These are phyloP conservation scores for Fusarium globosum DNA, from an alignment of 2,329 filamentous ascomycete species.

Conservation along the genomic window DNA sequence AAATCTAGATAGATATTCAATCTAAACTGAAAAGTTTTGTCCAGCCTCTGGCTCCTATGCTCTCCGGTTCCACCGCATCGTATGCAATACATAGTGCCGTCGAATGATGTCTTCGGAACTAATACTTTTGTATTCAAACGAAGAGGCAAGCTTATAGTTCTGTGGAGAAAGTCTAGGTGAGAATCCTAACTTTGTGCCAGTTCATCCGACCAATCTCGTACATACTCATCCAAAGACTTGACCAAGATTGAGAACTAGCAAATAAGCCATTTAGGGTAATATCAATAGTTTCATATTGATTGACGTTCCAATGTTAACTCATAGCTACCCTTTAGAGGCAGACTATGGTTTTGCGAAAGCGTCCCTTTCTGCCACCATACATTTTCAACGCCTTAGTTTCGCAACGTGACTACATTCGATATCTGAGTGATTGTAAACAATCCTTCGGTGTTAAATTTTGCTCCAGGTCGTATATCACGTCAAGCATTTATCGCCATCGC, in stretches of 20 bases:
- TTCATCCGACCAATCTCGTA: background rate
- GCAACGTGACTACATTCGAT: too few species aligned
- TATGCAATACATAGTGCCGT: rapidly evolving
- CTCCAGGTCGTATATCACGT: too few species aligned
- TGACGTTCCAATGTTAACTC: too few species aligned
- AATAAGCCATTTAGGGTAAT: background rate
- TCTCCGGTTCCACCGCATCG: rapidly evolving
- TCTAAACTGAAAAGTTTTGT: background rate
- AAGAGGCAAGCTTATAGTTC: background rate
- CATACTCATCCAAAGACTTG: background rate
- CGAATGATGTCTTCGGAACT: too few species aligned
- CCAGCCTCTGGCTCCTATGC: rapidly evolving
- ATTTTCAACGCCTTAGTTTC: rapidly evolving
- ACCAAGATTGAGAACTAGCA: rapidly evolving
- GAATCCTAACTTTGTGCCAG: background rate
- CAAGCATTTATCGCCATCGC: background rate
- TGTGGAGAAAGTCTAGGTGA: rapidly evolving
- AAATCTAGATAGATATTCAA: background rate
- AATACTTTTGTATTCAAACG: rapidly evolving
- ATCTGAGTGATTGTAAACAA: rapidly evolving
- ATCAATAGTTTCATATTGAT: background rate
- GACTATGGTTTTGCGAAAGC: background rate
- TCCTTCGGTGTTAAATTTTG: rapidly evolving
- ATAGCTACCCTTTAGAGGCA: background rate
- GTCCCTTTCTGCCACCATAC: background rate